Conservation (phyloP, 148 eudicot genomes). For the Rhododendron henanense region DNA sequence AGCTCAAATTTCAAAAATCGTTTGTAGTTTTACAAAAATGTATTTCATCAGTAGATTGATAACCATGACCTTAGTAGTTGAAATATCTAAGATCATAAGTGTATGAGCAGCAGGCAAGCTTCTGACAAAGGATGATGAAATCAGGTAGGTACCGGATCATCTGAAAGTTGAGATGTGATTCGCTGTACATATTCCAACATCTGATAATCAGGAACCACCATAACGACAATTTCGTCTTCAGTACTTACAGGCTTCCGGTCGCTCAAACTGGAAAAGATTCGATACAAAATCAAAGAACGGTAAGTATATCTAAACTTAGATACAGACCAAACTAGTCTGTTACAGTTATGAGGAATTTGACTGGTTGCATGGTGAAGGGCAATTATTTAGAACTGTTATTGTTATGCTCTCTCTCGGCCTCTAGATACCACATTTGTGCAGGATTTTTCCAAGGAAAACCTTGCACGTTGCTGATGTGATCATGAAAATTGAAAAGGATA, state of each 20-base stretch:
- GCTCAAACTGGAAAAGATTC: conserved; percentile 57
- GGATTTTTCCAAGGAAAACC: not conserved
- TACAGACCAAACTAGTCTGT: not conserved
- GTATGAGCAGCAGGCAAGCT: not conserved
- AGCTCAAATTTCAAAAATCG: not conserved
- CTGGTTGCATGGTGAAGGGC: not conserved
- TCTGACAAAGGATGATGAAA: conserved; percentile 1
- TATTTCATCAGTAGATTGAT: not conserved
- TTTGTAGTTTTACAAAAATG: not conserved
- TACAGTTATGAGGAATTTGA: not conserved
- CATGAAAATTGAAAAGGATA: not conserved
- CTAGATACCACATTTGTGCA: not conserved
- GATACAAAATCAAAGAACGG: not conserved
- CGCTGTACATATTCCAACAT: conserved; percentile 83
- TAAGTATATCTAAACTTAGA: not conserved
- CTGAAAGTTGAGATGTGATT: conserved; percentile 75
- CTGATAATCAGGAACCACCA: conserved; percentile 98
- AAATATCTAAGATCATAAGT: not conserved
- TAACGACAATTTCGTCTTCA: conserved; percentile 89
- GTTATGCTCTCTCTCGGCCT: not conserved
- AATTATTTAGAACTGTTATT: not conserved
- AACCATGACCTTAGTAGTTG: not conserved
- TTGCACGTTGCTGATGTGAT: not conserved
- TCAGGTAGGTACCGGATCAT: conserved; percentile 67
- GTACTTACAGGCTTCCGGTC: conserved; percentile 87